A percentile compares a stretch with the other conserved stretches of the same genome.
Conservation (phyloP, 1,284 basidiomycete species). For the Irpex lacteus region DNA sequence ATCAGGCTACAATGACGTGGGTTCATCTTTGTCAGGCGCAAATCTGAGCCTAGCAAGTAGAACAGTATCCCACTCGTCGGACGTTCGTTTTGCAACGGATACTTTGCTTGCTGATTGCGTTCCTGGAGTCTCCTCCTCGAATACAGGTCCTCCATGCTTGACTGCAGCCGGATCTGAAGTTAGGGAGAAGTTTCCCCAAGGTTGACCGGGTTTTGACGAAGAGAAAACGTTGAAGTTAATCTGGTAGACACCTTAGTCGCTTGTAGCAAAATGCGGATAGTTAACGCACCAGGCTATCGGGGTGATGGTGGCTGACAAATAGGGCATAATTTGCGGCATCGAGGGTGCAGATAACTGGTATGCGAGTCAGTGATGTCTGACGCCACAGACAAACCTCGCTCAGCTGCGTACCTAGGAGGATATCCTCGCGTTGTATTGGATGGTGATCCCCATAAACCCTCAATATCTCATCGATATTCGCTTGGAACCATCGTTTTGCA, state of each 20-base stretch:
- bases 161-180: constrained; percentile 35
- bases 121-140: constrained; percentile 34
- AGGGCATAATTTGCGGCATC: constrained; percentile 65
- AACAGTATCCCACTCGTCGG: constrained; percentile 39
- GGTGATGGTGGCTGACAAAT: constrained; percentile 68
- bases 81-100: constrained; percentile 31
- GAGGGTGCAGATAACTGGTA: constrained; percentile 66
- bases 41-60: constrained; percentile 26
- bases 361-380: background rate
- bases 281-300: constrained; percentile 52
- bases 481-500: constrained; percentile 70
- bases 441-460: constrained; percentile 51
- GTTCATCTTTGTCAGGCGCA: constrained; percentile 15
- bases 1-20: constrained; percentile 12
- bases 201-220: constrained; percentile 43
- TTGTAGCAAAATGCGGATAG: background rate
- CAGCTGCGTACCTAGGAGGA: constrained; percentile 56
- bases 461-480: constrained; percentile 64
- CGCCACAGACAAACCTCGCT: background rate
- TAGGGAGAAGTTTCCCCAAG: constrained; percentile 70
- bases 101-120: constrained; percentile 47
- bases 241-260: constrained; percentile 17
- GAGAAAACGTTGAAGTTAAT: constrained; percentile 68
- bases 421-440: constrained; percentile 63
- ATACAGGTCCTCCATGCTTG: constrained; percentile 30